These are phyloP conservation scores for Klebsormidium nitens DNA, from an alignment of 139 green algal genomes.

Conservation along the genomic window DNA sequence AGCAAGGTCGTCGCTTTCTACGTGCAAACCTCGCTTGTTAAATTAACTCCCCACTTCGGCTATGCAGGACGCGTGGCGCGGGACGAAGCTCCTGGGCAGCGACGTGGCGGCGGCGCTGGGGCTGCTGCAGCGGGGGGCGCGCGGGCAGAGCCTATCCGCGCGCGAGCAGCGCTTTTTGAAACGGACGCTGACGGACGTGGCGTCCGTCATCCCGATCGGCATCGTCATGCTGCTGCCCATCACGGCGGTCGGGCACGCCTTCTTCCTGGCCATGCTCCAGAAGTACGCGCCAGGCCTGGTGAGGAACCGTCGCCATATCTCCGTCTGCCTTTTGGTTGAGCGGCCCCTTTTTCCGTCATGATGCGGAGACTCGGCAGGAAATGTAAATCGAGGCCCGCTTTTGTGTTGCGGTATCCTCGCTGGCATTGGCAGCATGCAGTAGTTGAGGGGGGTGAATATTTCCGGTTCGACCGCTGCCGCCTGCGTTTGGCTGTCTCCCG, in stretches of 20 bases:
- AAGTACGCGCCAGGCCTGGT: conserved; percentile 26
- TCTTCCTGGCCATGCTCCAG: conserved; percentile 13
- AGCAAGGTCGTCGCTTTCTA: too few species aligned
- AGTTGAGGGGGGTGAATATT: background rate
- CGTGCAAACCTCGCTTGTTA: too few species aligned
- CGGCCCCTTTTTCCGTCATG: too few species aligned
- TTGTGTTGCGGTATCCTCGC: background rate
- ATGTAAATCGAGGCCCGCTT: background rate
- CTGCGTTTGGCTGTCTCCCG: too few species aligned
- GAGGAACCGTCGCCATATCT: too few species aligned
- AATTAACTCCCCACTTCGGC: too few species aligned
- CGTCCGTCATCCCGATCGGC: conserved; percentile 27
- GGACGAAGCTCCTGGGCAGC: conserved; percentile 21
- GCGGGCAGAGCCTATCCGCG: conserved; percentile 20
- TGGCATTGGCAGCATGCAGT: background rate
- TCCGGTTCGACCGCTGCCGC: too few species aligned
- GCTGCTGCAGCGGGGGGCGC: conserved; percentile 13
- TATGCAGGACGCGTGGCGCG: conserved; percentile 20
- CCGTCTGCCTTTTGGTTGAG: too few species aligned
- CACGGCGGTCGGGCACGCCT: conserved; percentile 21
- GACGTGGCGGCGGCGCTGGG: conserved; percentile 13
- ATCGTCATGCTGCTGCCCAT: conserved; percentile 30
- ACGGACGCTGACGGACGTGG: conserved; percentile 18
- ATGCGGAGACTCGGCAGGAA: background rate
- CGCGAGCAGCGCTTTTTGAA: conserved; percentile 16